Percentiles rank a stretch among this genome's conserved stretches.
These are phyloP conservation scores for Fraxinus sp. DNA, from an alignment of 305 asterid species.

Conservation along the genomic window DNA sequence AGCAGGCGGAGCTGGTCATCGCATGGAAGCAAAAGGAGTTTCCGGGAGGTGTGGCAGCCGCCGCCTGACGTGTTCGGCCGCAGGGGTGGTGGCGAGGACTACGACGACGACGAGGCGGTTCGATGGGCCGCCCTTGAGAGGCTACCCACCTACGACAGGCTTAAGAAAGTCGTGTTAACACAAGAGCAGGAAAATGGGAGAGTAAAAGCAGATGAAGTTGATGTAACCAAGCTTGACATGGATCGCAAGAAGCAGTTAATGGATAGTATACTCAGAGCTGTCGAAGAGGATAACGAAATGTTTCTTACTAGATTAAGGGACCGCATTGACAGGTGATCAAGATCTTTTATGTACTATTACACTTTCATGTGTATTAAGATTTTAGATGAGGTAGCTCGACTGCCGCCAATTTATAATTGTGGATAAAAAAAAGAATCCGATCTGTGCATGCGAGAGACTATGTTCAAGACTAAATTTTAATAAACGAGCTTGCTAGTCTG, in stretches of 20 bases:
- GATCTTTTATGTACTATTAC: background rate
- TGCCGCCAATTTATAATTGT: background rate
- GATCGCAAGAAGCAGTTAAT: slow-evolving; percentile 30
- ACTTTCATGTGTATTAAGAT: background rate
- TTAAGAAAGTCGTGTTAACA: slow-evolving; percentile 27
- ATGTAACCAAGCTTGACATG: slow-evolving; percentile 23
- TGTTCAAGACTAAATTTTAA: background rate
- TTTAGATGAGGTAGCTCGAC: background rate
- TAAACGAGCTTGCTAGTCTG: background rate
- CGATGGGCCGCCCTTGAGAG: slow-evolving; percentile 46
- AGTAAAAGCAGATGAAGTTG: slow-evolving; percentile 20
- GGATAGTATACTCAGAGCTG: slow-evolving; percentile 14
- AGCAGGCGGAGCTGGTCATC: slow-evolving; percentile 20
- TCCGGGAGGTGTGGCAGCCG: slow-evolving; percentile 27
- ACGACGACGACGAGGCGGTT: slow-evolving; percentile 39
- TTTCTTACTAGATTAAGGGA: slow-evolving; percentile 26
- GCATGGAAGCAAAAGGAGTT: slow-evolving; percentile 17
- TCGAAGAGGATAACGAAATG: slow-evolving; percentile 34
- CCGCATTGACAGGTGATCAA: slow-evolving; percentile 27
- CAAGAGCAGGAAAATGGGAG: slow-evolving; percentile 32
- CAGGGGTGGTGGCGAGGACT: background rate
- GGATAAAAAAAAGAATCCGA: background rate
- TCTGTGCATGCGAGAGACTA: background rate
- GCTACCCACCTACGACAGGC: slow-evolving; percentile 39
- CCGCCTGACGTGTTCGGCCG: slow-evolving; percentile 30